These are phyloP conservation scores for Ehretia macrophylla DNA, from an alignment of 257 asterid species.

Conservation along the genomic window DNA sequence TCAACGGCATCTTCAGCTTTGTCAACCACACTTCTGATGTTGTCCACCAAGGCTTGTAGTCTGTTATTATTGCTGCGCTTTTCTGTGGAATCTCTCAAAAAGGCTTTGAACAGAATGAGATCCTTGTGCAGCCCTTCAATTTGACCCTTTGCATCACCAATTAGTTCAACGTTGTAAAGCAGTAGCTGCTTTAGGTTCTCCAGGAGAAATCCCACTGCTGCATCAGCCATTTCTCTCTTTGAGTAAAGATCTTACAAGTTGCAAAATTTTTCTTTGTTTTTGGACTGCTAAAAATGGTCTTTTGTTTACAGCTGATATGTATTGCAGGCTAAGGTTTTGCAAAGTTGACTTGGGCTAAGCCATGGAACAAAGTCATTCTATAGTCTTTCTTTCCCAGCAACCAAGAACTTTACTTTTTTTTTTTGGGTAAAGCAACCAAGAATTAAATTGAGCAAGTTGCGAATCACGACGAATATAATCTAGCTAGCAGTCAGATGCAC, in stretches of 20 bases:
- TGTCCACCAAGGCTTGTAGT: conserved; percentile 17
- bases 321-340: too few relatives aligned
- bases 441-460: too few relatives aligned
- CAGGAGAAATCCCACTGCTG: conserved; percentile 23
- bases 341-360: too few relatives aligned
- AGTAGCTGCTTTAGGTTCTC: conserved; percentile 19
- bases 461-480: too few relatives aligned
- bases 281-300: too few relatives aligned
- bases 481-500: too few relatives aligned
- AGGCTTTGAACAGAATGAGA: conserved; percentile 13
- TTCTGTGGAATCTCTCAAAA: conserved; percentile 15
- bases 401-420: too few relatives aligned
- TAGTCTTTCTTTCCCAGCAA: too few relatives aligned
- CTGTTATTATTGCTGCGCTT: conserved; percentile 7
- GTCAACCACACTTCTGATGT: conserved; percentile 7
- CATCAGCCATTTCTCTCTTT: conserved; percentile 8
- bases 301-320: too few relatives aligned
- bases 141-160: conserved; percentile 9
- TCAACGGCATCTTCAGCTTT: conserved; percentile 17
- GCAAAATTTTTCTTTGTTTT: too few relatives aligned
- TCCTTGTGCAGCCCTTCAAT: conserved; percentile 6
- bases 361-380: too few relatives aligned
- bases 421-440: too few relatives aligned
- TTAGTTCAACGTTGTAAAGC: conserved; percentile 13
- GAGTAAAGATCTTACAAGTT: neutral